Percentiles rank a stretch among this genome's conserved stretches.
Evolutionary conservation across 345 rosid genomes (phyloP).

Genomic region (Rubroshorea leprosula): DNA sequence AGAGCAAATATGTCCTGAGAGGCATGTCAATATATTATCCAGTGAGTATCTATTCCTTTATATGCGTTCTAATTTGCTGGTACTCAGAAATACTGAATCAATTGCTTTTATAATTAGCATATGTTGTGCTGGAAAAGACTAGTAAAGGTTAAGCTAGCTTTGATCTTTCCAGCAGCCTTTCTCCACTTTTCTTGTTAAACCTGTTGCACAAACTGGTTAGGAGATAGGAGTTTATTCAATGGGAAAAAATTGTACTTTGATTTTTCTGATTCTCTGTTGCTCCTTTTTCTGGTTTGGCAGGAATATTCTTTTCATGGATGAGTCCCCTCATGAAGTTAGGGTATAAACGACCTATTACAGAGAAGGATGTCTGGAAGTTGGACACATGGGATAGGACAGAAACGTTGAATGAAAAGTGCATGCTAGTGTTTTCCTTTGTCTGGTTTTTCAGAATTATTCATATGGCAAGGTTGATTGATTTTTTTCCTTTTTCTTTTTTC

Average conservation of each 20-base stretch:
- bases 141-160: too few relatives aligned
- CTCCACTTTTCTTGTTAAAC: too few relatives aligned
- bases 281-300: conserved; percentile 24
- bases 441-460: not conserved
- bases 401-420: conserved; percentile 50
- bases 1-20: conserved; percentile 82
- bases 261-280: too few relatives aligned
- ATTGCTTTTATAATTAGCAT: conserved; percentile 26
- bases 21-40: conserved; percentile 46
- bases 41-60: not conserved
- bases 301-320: conserved; percentile 63
- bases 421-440: conserved; percentile 6
- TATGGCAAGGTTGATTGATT: conserved; percentile 14
- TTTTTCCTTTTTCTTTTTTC: conserved; percentile 19
- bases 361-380: too few relatives aligned
- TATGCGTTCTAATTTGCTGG: too few relatives aligned
- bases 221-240: too few relatives aligned
- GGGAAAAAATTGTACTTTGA: too few relatives aligned
- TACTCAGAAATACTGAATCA: conserved; percentile 23
- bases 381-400: conserved; percentile 77
- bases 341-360: conserved; percentile 74
- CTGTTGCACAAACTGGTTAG: too few relatives aligned
- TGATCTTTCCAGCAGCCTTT: too few relatives aligned
- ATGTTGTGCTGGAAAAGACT: conserved; percentile 5
- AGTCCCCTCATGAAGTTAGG: conserved; percentile 76